These are phyloP conservation scores for Curvularia hawaiiensis DNA, from an alignment of 2,329 filamentous ascomycete genomes.

Conservation along the genomic window DNA sequence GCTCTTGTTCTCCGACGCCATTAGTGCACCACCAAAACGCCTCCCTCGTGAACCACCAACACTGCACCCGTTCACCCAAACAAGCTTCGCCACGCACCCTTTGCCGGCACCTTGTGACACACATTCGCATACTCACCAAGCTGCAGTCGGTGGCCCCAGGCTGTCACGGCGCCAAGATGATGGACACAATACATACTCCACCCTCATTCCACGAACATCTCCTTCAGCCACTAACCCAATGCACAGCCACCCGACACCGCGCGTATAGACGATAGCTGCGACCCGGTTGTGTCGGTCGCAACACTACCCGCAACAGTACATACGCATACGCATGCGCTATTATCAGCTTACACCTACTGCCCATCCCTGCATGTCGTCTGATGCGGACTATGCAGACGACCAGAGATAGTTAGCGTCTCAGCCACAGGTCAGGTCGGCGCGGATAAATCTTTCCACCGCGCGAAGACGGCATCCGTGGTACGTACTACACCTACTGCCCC, in stretches of 20 bases:
- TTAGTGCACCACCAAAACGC: not conserved
- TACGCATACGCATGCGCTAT: not conserved
- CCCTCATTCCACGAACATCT: not conserved
- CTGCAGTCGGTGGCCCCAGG: not conserved
- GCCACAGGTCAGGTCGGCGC: conserved; percentile 1
- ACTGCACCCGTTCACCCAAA: not conserved
- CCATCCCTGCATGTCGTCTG: conserved; percentile 14
- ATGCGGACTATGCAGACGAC: conserved; percentile 9
- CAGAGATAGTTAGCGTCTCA: not conserved
- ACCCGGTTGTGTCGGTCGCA: conserved; percentile 1
- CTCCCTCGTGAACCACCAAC: not conserved
- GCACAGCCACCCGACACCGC: not conserved
- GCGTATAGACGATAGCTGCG: not conserved
- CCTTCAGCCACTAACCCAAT: not conserved
- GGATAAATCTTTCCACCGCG: not conserved
- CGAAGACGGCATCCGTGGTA: conserved; percentile 4
- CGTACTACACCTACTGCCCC: not conserved
- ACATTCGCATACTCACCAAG: not conserved
- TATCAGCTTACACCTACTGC: not conserved
- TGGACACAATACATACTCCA: not conserved
- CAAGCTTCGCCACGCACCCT: not conserved
- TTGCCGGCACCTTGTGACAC: not conserved
- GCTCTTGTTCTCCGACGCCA: not conserved
- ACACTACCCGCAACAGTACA: conserved; percentile 2
- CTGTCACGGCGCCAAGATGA: not conserved